Conservation (phyloP, 1,139 yeast species). For the Saccharomyces hybrid region DNA sequence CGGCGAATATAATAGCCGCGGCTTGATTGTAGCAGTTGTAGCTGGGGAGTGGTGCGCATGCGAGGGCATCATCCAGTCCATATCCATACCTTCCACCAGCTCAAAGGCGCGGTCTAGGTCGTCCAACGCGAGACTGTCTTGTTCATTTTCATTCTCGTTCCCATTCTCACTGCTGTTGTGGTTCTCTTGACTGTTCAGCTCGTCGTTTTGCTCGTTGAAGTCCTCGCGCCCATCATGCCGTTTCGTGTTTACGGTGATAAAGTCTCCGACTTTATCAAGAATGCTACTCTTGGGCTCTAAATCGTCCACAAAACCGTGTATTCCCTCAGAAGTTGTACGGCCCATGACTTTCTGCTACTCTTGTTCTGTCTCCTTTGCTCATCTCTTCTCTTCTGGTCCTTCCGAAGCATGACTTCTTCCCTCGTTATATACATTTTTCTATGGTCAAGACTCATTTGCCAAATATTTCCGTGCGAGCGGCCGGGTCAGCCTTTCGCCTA, state of each 20-base stretch:
- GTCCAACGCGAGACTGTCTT: background rate
- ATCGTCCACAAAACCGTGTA: slow-evolving; percentile 8
- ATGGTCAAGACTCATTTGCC: slow-evolving; percentile 10
- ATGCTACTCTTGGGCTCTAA: slow-evolving; percentile 22
- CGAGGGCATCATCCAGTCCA: background rate
- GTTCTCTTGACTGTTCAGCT: slow-evolving; percentile 2
- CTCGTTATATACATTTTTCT: background rate
- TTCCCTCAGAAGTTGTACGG: background rate
- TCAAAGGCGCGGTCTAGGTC: background rate
- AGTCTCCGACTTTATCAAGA: slow-evolving; percentile 27
- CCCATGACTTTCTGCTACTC: background rate
- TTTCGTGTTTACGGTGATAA: background rate
- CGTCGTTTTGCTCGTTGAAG: slow-evolving; percentile 16
- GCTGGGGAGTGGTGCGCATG: background rate
- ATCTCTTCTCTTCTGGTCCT: background rate
- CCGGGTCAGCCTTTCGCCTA: background rate
- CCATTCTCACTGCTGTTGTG: slow-evolving; percentile 11
- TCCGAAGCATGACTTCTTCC: background rate
- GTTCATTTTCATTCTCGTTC: slow-evolving; percentile 1
- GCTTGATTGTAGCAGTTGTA: background rate
- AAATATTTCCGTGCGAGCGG: background rate
- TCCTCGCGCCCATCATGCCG: slow-evolving; percentile 12
- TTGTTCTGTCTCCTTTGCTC: background rate
- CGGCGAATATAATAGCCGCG: background rate
- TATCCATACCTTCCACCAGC: background rate